Conservation (phyloP, 2,329 filamentous ascomycete genomes). For the Cephalotrichum gorgonifer region DNA sequence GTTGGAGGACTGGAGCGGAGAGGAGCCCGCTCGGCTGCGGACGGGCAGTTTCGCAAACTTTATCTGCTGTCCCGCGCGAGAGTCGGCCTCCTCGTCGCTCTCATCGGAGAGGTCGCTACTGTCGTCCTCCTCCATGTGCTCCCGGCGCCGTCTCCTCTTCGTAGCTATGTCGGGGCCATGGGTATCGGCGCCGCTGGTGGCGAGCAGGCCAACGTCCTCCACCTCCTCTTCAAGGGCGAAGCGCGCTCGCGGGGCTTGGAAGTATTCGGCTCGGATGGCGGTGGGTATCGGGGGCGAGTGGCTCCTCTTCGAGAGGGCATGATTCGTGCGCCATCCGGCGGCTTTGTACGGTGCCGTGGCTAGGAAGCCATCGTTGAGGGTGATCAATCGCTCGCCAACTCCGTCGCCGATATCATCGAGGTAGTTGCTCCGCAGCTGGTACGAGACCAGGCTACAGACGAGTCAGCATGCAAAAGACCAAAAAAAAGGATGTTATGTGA, state of each 20-base stretch:
- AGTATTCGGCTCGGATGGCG: constrained; percentile 73
- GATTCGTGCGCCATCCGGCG: constrained; percentile 68
- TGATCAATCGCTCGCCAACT: constrained; percentile 75
- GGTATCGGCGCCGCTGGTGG: constrained; percentile 56
- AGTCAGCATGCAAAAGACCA: neutral
- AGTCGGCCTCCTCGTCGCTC: constrained; percentile 67
- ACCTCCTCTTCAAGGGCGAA: constrained; percentile 60
- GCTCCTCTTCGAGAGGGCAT: constrained; percentile 67
- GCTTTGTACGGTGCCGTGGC: constrained; percentile 76
- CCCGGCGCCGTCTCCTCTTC: constrained; percentile 54
- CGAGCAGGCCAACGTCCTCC: constrained; percentile 64
- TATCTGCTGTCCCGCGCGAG: constrained; percentile 74
- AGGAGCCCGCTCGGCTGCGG: constrained; percentile 75
- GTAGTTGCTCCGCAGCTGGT: constrained; percentile 72
- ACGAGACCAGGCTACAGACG: constrained; percentile 59
- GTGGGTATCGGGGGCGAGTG: constrained; percentile 82
- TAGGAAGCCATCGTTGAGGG: constrained; percentile 66
- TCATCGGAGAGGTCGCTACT: constrained; percentile 80
- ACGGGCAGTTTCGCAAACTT: constrained; percentile 95
- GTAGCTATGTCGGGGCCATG: constrained; percentile 57
- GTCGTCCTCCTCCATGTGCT: constrained; percentile 75
- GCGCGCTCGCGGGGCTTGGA: constrained; percentile 57
- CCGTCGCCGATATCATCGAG: constrained; percentile 73
- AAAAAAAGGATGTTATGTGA: neutral
- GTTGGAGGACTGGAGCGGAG: constrained; percentile 63